phyloP scores from a whole-genome alignment of 139 green algal species.

The Chlamydomonas incerta region DNA sequence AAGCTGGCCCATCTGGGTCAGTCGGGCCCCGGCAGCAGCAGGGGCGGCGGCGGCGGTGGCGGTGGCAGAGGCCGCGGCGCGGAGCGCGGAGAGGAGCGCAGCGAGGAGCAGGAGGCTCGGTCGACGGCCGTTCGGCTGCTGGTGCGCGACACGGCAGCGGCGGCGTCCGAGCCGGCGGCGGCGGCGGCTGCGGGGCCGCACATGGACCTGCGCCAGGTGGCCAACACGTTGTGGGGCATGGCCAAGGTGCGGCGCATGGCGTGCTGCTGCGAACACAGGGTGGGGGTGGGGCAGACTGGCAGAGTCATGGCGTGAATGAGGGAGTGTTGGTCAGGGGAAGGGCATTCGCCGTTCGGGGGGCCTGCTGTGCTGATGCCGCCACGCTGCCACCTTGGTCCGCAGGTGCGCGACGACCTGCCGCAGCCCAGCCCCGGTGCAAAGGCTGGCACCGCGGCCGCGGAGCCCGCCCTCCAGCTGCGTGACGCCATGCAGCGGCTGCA shows the following conservation, averaged over 20 bases:
- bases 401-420: background rate
- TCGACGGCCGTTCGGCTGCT: background rate
- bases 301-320: no score
- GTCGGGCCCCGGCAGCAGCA: no score
- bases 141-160: background rate
- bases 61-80: background rate
- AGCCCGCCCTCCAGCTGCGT: background rate
- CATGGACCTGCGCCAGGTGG: slow-evolving; percentile 10
- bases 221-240: slow-evolving; percentile 23
- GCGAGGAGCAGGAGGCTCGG: background rate
- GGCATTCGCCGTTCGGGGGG: no score
- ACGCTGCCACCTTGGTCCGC: background rate
- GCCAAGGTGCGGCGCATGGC: slow-evolving; percentile 31
- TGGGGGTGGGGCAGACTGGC: no score
- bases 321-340: no score
- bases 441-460: background rate
- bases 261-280: no score
- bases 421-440: background rate
- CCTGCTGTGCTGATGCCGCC: background rate
- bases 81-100: background rate
- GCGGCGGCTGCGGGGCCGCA: background rate
- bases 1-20: background rate
- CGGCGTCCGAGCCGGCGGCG: background rate
- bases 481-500: background rate
- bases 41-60: background rate